Base-by-base conservation (phyloP, 1,284 basidiomycete species). In the Trichosporon inkin region DNA sequence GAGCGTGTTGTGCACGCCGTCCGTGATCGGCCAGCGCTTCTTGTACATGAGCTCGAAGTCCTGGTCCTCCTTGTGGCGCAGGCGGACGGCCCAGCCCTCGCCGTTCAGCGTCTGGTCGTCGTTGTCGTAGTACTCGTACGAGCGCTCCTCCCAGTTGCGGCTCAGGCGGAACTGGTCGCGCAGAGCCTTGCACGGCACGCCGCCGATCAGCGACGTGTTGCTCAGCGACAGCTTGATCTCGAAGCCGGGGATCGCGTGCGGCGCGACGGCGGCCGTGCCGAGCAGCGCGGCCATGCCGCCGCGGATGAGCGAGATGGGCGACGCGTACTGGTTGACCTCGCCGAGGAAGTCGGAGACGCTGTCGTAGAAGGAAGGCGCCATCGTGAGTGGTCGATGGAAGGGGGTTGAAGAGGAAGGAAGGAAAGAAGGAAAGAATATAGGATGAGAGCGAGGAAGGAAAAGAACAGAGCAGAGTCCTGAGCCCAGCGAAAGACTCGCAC, bases 211-310 rank as follows among this genome's bases (percentile, higher is more conserved):
- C 8, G 58, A 34, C 14, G n/a, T 20, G 17, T 55, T 47, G 52
- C 52, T 49, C n/a, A 60, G 28, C 32, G 54, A 34, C 17, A 60
- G 47, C 49, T 60, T 60, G 58, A 60, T 36, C 54, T 60, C 58
- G 16, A 40, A 60, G 37, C 34, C 58, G 28, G 54, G 58, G 10
- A 32, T 32, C 1, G 58, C 54, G 36, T 37, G 44, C 24, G 49
- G 28, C 13, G 56, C 16, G 19, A 52, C 37, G 10, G 38, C 16
- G 7, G 56, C 34, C 17, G 56, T 13, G n/a, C 32, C 37, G 39
- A 51, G 38, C 17, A 57, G 56, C 13, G 39, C 49, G n/a, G 44
- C 56, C 24, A 39, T 19, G 37, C 51, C n/a, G 28, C 49, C 56
- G 28, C 52, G 52, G 56, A 52, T 49, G 14, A 49, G 10, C 14